phyloP scores from a whole-genome alignment of 2,329 filamentous ascomycete species.

The Trichophyton mentagrophytes region DNA sequence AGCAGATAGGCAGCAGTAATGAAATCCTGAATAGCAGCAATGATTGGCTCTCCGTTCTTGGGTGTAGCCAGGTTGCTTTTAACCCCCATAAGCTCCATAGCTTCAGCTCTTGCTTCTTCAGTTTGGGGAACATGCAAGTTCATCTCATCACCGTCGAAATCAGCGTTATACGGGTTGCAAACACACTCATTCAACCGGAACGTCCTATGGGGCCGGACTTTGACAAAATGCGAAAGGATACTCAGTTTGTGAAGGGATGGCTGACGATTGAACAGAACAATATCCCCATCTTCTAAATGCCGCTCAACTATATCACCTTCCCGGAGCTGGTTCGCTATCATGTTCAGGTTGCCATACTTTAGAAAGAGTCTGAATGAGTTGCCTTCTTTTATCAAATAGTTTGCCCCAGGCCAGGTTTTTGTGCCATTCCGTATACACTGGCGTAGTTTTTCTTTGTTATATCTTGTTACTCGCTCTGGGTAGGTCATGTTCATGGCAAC shows the following conservation, averaged over 20 bases:
- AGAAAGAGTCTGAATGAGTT: constrained; percentile 60
- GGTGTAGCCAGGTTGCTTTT: constrained; percentile 93
- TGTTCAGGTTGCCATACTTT: constrained; percentile 58
- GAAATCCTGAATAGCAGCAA: constrained; percentile 98
- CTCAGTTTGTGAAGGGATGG: constrained; percentile 96
- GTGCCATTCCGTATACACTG: constrained; percentile 63
- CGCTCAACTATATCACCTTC: constrained; percentile 86
- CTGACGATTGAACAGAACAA: constrained; percentile 95
- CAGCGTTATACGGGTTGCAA: constrained; percentile 94
- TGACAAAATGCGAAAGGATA: constrained; percentile 92
- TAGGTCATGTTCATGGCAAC: constrained; percentile 97
- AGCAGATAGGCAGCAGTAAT: constrained; percentile 89
- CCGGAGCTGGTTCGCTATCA: constrained; percentile 59
- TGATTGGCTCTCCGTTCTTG: constrained; percentile 95
- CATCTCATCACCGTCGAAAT: constrained; percentile 99
- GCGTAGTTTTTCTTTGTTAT: constrained; percentile 74
- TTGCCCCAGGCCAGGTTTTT: constrained; percentile 74
- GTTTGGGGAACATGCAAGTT: constrained; percentile 96
- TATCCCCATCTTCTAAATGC: constrained; percentile 87
- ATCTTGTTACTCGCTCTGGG: constrained; percentile 70
- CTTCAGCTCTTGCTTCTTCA: constrained; percentile 88
- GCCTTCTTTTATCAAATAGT: constrained; percentile 57
- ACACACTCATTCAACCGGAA: constrained; percentile 97
- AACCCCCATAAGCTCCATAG: constrained; percentile 92
- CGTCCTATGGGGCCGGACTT: constrained; percentile 86